phyloP scores from a whole-genome alignment of 441 rosid genomes.

The Manihot esculenta region DNA sequence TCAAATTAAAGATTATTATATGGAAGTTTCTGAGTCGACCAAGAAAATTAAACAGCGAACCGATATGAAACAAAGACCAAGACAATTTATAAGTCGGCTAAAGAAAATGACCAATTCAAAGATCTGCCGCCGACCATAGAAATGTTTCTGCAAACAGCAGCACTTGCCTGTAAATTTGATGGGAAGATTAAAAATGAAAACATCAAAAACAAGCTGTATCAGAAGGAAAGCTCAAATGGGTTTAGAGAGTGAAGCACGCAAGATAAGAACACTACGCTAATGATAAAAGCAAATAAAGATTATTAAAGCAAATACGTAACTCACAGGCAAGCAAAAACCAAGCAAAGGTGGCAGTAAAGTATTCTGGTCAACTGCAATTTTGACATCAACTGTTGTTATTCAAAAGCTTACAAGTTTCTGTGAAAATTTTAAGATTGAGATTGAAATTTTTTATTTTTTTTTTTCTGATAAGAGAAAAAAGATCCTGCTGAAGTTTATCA shows the following conservation, averaged over 20 bases:
- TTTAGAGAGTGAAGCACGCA: constrained; percentile 14
- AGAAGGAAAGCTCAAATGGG: not conserved
- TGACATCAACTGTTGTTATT: not conserved
- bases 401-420: no score
- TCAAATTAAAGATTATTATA: not conserved
- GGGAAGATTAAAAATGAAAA: not conserved
- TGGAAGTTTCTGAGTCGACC: constrained; percentile 21
- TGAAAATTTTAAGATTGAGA: no score
- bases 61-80: constrained; percentile 23
- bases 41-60: not conserved
- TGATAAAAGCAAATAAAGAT: not conserved
- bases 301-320: not conserved
- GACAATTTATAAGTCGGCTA: constrained; percentile 13
- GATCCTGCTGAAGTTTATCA: no score
- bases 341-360: no score
- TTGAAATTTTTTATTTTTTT: no score
- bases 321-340: not conserved
- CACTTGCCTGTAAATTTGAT: not conserved
- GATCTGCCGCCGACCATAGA: not conserved
- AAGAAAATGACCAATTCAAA: constrained; percentile 29
- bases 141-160: constrained; percentile 5
- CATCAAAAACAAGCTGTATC: not conserved
- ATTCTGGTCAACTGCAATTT: constrained; percentile 5
- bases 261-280: not conserved
- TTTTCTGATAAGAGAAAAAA: no score